A percentile compares a stretch with the other conserved stretches of the same genome.
Conservation (phyloP, 1,139 yeast species). For the Kluyveromyces sp. region DNA sequence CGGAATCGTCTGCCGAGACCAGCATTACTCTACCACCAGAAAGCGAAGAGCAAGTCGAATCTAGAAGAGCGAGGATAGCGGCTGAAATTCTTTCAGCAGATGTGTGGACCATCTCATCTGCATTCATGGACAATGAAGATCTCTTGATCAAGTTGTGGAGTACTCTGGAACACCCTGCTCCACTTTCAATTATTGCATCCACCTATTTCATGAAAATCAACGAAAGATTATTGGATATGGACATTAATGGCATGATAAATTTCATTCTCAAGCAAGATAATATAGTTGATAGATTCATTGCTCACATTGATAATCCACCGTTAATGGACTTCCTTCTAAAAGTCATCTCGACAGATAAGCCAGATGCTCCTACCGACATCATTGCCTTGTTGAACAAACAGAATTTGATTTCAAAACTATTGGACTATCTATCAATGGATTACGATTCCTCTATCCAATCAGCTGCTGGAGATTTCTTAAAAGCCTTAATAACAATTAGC, state of each 20-base stretch:
- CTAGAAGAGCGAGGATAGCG: constrained; percentile 75
- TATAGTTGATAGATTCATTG: constrained; percentile 47
- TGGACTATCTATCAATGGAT: constrained; percentile 44
- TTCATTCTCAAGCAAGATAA: constrained; percentile 45
- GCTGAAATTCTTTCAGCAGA: constrained; percentile 89
- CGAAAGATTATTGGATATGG: constrained; percentile 88
- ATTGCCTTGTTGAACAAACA: constrained; percentile 47
- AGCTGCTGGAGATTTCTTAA: constrained; percentile 91
- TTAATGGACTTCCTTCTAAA: constrained; percentile 69
- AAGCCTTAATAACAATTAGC: constrained; percentile 87
- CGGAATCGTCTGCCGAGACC: constrained; percentile 28
- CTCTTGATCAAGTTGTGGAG: constrained; percentile 72
- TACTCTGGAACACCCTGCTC: constrained; percentile 55
- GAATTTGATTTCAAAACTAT: constrained; percentile 42
- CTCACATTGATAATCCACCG: constrained; percentile 51
- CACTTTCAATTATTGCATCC: constrained; percentile 69
- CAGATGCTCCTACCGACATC: constrained; percentile 58
- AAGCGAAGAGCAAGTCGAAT: constrained; percentile 45
- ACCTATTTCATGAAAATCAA: constrained; percentile 90
- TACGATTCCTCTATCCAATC: constrained; percentile 63
- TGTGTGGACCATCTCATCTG: constrained; percentile 90
- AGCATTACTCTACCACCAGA: constrained; percentile 31
- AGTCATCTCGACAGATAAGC: constrained; percentile 57
- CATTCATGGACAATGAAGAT: constrained; percentile 69
- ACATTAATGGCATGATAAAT: constrained; percentile 71